Evolutionary conservation across 768 basidiomycete species (phyloP).

Genomic region (Rhodotorula babjevae): DNA sequence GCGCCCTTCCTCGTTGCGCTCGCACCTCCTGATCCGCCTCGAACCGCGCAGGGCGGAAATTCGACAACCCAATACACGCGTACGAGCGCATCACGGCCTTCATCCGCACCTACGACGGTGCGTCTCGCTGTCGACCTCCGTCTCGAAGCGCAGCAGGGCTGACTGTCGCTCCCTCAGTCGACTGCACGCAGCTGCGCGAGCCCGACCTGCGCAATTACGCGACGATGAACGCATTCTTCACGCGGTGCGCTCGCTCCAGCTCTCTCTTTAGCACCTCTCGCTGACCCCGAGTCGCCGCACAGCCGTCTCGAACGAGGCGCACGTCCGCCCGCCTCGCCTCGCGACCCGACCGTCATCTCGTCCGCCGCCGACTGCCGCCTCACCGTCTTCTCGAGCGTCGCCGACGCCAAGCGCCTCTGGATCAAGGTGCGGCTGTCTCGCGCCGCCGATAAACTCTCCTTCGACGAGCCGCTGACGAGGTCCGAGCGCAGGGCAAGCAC

Average conservation of each 20-base stretch:
- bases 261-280: neutral
- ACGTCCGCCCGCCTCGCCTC: constrained; percentile 59
- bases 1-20: neutral
- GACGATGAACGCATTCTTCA: constrained; percentile 77
- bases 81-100: constrained; percentile 47
- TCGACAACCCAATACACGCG: constrained; percentile 16
- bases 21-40: neutral
- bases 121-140: constrained; percentile 53
- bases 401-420: constrained; percentile 66
- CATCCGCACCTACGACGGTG: constrained; percentile 46
- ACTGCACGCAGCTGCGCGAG: constrained; percentile 59
- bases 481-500: constrained; percentile 56
- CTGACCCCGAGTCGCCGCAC: neutral
- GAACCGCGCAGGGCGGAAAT: neutral
- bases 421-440: constrained; percentile 28
- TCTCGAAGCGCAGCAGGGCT: constrained; percentile 55
- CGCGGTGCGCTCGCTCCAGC: constrained; percentile 43
- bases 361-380: constrained; percentile 70
- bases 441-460: no score
- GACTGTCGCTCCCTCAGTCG: constrained; percentile 44
- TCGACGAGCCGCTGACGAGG: constrained; percentile 47
- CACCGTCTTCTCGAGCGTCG: constrained; percentile 61
- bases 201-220: constrained; percentile 61
- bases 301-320: constrained; percentile 51
- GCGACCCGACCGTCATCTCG: constrained; percentile 56